Conservation (phyloP, 2,329 filamentous ascomycete genomes). For the Cyanodermella asteris region DNA sequence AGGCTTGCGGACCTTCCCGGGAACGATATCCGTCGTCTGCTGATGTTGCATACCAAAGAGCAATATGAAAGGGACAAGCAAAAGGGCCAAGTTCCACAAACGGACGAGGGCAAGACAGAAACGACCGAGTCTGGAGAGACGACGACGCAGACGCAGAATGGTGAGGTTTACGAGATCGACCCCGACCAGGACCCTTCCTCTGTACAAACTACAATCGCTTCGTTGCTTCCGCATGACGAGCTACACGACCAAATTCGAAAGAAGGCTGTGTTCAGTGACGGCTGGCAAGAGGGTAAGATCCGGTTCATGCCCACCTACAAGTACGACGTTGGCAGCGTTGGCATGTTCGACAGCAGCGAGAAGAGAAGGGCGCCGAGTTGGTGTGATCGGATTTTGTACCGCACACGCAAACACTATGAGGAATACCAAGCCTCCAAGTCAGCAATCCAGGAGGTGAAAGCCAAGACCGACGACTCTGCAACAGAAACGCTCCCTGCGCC, state of each 20-base stretch:
- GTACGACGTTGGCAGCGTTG: constrained; percentile 85
- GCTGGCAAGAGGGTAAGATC: constrained; percentile 77
- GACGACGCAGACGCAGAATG: too few species aligned
- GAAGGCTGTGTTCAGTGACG: constrained; percentile 69
- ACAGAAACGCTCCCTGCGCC: too few species aligned
- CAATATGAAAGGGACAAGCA: constrained; percentile 46
- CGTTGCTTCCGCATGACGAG: constrained; percentile 76
- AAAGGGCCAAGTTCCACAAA: too few species aligned
- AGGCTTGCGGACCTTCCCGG: constrained; percentile 71
- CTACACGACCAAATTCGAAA: constrained; percentile 47
- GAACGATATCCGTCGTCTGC: constrained; percentile 65
- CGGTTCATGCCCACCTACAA: constrained; percentile 90
- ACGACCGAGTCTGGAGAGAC: too few species aligned
- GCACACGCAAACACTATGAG: constrained; percentile 55
- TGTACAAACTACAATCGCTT: constrained; percentile 69
- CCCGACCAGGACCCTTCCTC: constrained; percentile 61
- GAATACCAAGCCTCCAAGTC: constrained; percentile 46
- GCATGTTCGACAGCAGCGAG: constrained; percentile 84
- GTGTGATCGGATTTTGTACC: constrained; percentile 85
- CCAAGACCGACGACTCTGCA: constrained; percentile 50
- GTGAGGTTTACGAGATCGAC: too few species aligned
- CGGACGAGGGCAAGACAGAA: constrained; percentile 6
- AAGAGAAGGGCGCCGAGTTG: constrained; percentile 84
- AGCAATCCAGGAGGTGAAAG: constrained; percentile 69
- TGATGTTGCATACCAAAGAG: constrained; percentile 62